These are phyloP conservation scores for Russula earlei DNA, from an alignment of 768 basidiomycete species.

Conservation along the genomic window DNA sequence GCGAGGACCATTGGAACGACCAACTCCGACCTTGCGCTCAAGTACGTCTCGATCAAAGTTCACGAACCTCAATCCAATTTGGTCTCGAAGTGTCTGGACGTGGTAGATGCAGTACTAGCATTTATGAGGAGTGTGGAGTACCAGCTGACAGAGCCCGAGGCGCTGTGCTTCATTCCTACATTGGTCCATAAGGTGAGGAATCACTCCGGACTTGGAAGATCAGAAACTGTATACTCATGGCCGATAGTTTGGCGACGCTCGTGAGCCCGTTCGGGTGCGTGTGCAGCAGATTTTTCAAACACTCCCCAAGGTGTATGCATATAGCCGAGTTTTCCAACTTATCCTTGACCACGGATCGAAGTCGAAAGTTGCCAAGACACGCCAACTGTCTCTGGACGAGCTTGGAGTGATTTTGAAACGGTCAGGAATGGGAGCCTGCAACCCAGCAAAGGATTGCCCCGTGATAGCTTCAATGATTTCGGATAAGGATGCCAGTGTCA, in stretches of 20 bases:
- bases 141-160: slow-evolving; percentile 80
- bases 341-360: slow-evolving; percentile 83
- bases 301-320: slow-evolving; percentile 85
- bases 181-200: slow-evolving; percentile 78
- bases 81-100: slow-evolving; percentile 79
- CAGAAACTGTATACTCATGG: background rate
- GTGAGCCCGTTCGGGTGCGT: slow-evolving; percentile 70
- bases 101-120: slow-evolving; percentile 66
- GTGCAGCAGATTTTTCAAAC: slow-evolving; percentile 79
- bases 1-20: slow-evolving; percentile 62
- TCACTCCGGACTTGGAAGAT: background rate
- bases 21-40: slow-evolving; percentile 85
- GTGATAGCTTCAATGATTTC: slow-evolving; percentile 69
- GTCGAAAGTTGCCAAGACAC: slow-evolving; percentile 85
- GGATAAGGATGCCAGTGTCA: slow-evolving; percentile 82
- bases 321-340: slow-evolving; percentile 82
- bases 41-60: slow-evolving; percentile 85
- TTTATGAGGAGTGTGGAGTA: slow-evolving; percentile 66
- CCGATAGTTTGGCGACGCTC: slow-evolving; percentile 79
- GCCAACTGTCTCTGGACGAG: slow-evolving; percentile 82
- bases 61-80: slow-evolving; percentile 90
- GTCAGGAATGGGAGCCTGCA: slow-evolving; percentile 74
- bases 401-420: slow-evolving; percentile 66
- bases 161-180: slow-evolving; percentile 79
- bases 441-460: slow-evolving; percentile 73